Base-by-base conservation (phyloP, 140 eudicot genomes). In the Ambrosia hybrid region DNA sequence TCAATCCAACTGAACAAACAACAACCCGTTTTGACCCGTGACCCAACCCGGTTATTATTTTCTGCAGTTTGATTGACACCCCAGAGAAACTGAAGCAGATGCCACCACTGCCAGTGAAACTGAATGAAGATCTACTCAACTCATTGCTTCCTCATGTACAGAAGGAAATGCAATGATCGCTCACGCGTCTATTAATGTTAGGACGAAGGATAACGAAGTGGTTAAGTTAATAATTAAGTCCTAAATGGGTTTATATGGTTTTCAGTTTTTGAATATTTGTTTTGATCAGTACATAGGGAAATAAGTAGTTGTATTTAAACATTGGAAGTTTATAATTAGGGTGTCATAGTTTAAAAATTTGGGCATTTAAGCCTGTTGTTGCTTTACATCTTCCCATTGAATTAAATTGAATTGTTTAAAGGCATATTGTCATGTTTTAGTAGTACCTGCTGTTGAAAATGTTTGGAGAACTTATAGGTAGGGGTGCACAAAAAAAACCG, bases 21-120 rank as follows among this genome's bases (percentile, higher is more conserved):
- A 53, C 26, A 14, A 9, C 63, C 2, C 1, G 0, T 41, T 30
- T 59, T 59, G 13, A 57, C 6, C 9, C 3, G 36, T 57, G 63
- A 57, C 12, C 36, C 4, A 9, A 57, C 63, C n/a, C 6, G 8
- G 12, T 56, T 61, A 33, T 80, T 38, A 67, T 69, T 5, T 53
- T 9, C 71, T 77, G 87, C 81, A 83, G 86, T 79, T 73, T 84
- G 71, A 71, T 49, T 14, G 89, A 84, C 48, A 66, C 73, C 1
- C 87, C 83, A 1, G 92, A 79, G 17, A 78, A 79, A 34, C 72
- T 81, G 82, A 84, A 82, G 72, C 85, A 73, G 62, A 84, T 87
- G 89, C 92, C 92, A 16, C 87, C 85, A 52, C 80, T 87, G 37
- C 85, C 83, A 14, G 92, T 72, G 70, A 84, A 76, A 66, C 65